Conservation (phyloP, 2,329 filamentous ascomycete species). For the Cordyceps tenuipes region DNA sequence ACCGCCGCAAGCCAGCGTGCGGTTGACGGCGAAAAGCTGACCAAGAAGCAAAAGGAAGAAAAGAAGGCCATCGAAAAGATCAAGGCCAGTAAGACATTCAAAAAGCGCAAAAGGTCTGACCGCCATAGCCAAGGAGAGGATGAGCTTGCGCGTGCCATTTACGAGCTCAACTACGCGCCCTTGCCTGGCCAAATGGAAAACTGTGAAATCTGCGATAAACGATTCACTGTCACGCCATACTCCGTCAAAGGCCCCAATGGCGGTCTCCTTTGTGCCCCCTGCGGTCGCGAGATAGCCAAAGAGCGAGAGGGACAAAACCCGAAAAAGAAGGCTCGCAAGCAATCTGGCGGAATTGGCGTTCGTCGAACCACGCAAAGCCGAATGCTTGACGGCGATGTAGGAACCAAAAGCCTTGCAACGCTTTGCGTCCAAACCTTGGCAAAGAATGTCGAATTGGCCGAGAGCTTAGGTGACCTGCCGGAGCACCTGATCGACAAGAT, state of each 20-base stretch:
- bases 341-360: constrained; percentile 45
- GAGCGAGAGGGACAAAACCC: constrained; percentile 38
- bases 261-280: constrained; percentile 75
- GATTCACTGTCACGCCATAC: constrained; percentile 89
- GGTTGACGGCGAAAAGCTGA: constrained; percentile 17
- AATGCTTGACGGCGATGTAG: constrained; percentile 67
- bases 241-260: constrained; percentile 74
- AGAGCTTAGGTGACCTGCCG: constrained; percentile 53
- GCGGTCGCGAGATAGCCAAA: constrained; percentile 65
- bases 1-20: constrained; percentile 19
- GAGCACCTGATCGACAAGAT: constrained; percentile 49
- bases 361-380: constrained; percentile 76
- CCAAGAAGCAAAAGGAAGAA: constrained; percentile 37
- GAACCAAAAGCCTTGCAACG: constrained; percentile 60
- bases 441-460: constrained; percentile 53
- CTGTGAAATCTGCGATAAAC: constrained; percentile 75
- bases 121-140: constrained; percentile 39
- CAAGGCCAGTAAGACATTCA: constrained; percentile 51
- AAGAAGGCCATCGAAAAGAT: constrained; percentile 51
- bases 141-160: constrained; percentile 40
- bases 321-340: constrained; percentile 40
- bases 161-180: constrained; percentile 41
- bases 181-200: constrained; percentile 83
- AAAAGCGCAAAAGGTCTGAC: constrained; percentile 39
- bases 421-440: constrained; percentile 56